Evolutionary conservation across 169 alveolate genomes (phyloP).

Genomic region (Plasmodium reichenowi): DNA sequence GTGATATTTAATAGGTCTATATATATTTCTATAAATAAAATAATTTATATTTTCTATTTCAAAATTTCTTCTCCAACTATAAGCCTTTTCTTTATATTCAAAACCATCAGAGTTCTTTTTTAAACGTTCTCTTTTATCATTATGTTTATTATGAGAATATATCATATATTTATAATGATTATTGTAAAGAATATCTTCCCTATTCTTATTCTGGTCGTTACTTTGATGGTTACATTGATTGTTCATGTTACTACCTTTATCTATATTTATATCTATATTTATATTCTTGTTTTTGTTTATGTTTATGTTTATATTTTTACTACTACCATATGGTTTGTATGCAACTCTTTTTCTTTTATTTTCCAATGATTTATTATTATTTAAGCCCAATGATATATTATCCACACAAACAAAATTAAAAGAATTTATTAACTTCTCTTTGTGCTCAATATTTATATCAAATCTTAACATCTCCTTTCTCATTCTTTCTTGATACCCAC

Average conservation of each 20-base stretch:
- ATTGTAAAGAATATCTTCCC: too few relatives aligned
- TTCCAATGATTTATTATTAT: too few relatives aligned
- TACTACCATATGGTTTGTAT: neutral
- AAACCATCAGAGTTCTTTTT: neutral
- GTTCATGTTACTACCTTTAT: neutral
- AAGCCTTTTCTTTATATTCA: neutral
- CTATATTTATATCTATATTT: too few relatives aligned
- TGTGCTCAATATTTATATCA: too few relatives aligned
- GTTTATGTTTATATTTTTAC: neutral
- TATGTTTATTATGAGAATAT: neutral
- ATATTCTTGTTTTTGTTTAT: too few relatives aligned
- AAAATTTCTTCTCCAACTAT: neutral
- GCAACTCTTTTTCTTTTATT: too few relatives aligned
- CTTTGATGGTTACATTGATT: too few relatives aligned
- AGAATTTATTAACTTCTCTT: too few relatives aligned
- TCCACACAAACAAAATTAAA: too few relatives aligned
- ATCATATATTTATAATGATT: neutral
- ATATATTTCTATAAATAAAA: conserved; percentile 36
- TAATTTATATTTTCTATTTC: conserved; percentile 28
- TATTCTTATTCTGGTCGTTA: neutral
- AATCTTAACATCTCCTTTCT: too few relatives aligned
- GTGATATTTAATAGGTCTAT: conserved; percentile 32
- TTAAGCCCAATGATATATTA: too few relatives aligned
- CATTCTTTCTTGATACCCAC: too few relatives aligned
- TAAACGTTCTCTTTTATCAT: neutral